Evolutionary conservation across 306 rosid genomes (phyloP).

Genomic region (Prunus fruticosa): DNA sequence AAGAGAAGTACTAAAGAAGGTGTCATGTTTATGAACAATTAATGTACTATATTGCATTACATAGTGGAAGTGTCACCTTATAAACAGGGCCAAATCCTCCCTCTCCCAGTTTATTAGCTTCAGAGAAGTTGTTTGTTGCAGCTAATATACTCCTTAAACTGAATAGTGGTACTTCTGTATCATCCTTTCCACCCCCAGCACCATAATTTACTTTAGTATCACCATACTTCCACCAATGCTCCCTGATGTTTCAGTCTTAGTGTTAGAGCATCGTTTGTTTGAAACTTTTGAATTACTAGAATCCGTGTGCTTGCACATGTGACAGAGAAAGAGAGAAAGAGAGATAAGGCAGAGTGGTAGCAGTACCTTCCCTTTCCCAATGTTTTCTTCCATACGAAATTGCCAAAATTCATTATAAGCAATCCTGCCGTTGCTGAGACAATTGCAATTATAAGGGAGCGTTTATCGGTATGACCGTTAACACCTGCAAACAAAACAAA

Average conservation of each 20-base stretch:
- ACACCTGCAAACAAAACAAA: background rate
- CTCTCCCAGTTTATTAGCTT: slow-evolving; percentile 39
- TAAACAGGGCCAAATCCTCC: slow-evolving; percentile 66
- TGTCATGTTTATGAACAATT: background rate
- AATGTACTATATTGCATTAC: no score
- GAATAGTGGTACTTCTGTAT: slow-evolving; percentile 37
- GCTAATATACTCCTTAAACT: slow-evolving; percentile 24
- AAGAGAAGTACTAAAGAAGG: background rate
- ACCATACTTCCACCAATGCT: background rate
- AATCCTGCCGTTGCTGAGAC: background rate
- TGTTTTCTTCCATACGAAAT: background rate
- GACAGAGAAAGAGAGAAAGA: background rate
- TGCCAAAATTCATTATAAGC: background rate
- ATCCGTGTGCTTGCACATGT: background rate
- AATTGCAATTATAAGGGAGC: background rate
- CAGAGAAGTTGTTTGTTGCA: slow-evolving; percentile 48
- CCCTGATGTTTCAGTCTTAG: background rate
- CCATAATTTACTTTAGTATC: slow-evolving; percentile 5
- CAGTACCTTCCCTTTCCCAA: background rate
- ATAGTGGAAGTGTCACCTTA: slow-evolving; percentile 25
- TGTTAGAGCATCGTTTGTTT: background rate
- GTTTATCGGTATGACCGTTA: background rate
- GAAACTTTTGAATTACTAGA: background rate
- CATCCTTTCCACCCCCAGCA: slow-evolving; percentile 30
- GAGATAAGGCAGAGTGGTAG: background rate